Base-by-base conservation (phyloP, 805 yeast genomes). In the Ogataea neopini region DNA sequence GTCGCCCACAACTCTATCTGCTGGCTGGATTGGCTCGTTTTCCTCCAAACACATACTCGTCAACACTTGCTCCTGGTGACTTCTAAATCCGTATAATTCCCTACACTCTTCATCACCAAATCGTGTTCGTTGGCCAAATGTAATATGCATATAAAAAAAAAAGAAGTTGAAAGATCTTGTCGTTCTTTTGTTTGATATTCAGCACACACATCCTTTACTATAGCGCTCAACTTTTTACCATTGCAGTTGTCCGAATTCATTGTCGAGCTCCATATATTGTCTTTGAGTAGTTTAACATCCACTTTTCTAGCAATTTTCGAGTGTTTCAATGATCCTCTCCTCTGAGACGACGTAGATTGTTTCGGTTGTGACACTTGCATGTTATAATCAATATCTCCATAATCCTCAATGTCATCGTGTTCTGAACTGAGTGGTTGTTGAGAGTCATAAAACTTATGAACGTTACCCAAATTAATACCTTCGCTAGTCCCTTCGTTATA, bases 51-150 rank as follows among this genome's bases (percentile, higher is more conserved):
- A 25, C 28, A 8, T 25, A 10, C 28, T 25, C 28, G 28, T 25
- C 28, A 10, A n/a, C n/a, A n/a, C n/a, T n/a, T 25, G 28, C 9
- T 20, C 2, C 33, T 32, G 18, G 26, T 20, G n/a, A 39, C 26
- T 23, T 39, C 42, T 14, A 63, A 35, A 48, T 63, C 66, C 1
- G 47, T 38, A 33, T 43, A 40, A n/a, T 47, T 45, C 5, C 70
- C 77, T 8, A 70, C 76, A 50, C 79, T 77, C 14, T 72, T 69
- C 6, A 89, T 75, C 6, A 70, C 61, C 25, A 89, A 70, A 1
- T 91, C 92, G 59, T 86, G 83, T 63, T 89, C 97, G 61, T 90
- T 89, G 11, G 96, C 96, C 54, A 89, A 70, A 67, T 89, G 97
- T 29, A 89, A 68, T 58, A 88, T 67, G 57, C 96, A 86, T 48